Evolutionary conservation across 2,329 filamentous ascomycete genomes (phyloP), one percentile per base, ranked within the genome.

Genomic region (Blastomyces emzantsi): DNA sequence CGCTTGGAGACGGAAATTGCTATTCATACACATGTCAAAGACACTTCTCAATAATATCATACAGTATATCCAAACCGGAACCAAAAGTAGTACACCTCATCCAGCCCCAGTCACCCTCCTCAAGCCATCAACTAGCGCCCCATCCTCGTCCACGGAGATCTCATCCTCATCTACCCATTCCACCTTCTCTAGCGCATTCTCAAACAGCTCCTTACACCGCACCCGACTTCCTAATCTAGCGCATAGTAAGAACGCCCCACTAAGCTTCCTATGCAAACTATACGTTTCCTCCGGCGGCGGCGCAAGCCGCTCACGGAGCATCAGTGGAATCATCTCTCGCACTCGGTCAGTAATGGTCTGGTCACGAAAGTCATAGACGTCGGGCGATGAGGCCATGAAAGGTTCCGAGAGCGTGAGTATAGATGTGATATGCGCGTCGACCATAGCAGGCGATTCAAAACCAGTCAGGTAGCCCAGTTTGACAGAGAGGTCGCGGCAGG

Each of bases 201-300:
- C 65, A 65, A 99, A 99, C 78, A 99, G 77, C 64, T 89, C 86
- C 67, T 88, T 85, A 70, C 93, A 97, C 64, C 81, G 81, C 2
- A 99, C 92, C 67, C 85, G 83, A 74, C 91, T 96, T 2, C 90
- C 92, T 65, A 99, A 75, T 68, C 87, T 84, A 0, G 94, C 92
- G 75, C 94, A 99, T 22, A 99, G 81, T 71, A 99, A 77, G 73
- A 99, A 99, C 0, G 94, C 95, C 0, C 94, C 94, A 74, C 92
- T 96, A 62, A 99, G 79, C 79, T 99, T 99, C 65, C 94, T 85
- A 76, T 99, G 94, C 71, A 99, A 77, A 73, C 89, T 93, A 73
- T 99, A 99, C 61, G 94, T 99, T 81, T 99, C 94, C 78, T 99
- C 95, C 0, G 94, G 94, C 30, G 95, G 94, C 30, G 94, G 93